phyloP scores from a whole-genome alignment of 176 grass and related monocot genomes.

The Avena sativa region DNA sequence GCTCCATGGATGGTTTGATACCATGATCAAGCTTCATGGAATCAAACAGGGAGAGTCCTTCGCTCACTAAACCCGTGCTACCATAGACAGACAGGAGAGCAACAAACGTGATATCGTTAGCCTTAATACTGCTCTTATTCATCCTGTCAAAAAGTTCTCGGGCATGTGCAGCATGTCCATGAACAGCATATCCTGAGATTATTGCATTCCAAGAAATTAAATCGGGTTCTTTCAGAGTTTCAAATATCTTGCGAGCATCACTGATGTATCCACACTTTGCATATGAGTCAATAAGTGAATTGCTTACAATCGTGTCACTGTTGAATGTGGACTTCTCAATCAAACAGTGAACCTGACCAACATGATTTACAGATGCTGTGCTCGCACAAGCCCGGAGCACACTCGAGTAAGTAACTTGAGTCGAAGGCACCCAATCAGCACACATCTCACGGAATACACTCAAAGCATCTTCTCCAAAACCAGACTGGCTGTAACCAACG shows the following conservation, averaged over 20 bases:
- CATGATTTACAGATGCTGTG: slow-evolving; percentile 58
- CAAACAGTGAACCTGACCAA: slow-evolving; percentile 68
- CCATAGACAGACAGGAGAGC: slow-evolving; percentile 49
- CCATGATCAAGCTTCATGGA: slow-evolving; percentile 49
- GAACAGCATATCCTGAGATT: slow-evolving; percentile 50
- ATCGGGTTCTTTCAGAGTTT: slow-evolving; percentile 37
- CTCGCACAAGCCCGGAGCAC: slow-evolving; percentile 71
- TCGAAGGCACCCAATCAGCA: slow-evolving; percentile 37
- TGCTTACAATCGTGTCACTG: slow-evolving; percentile 59
- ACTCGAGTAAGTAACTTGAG: slow-evolving; percentile 81
- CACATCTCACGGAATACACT: slow-evolving; percentile 61
- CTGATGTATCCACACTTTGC: slow-evolving; percentile 73
- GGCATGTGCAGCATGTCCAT: slow-evolving; percentile 44
- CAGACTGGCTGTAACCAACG: slow-evolving; percentile 59
- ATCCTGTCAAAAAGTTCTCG: slow-evolving; percentile 50
- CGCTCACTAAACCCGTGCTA: slow-evolving; percentile 49
- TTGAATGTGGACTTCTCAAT: slow-evolving; percentile 69
- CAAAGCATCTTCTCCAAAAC: slow-evolving; percentile 65
- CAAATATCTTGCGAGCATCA: slow-evolving; percentile 63
- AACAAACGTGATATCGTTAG: slow-evolving; percentile 57
- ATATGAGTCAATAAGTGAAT: slow-evolving; percentile 85
- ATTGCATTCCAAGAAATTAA: slow-evolving; percentile 60
- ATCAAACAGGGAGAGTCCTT: slow-evolving; percentile 47
- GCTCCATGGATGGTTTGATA: slow-evolving; percentile 55
- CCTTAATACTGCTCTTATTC: slow-evolving; percentile 39